Evolutionary conservation across 345 rosid species (phyloP).

Genomic region (Aquilaria yunnanensis): DNA sequence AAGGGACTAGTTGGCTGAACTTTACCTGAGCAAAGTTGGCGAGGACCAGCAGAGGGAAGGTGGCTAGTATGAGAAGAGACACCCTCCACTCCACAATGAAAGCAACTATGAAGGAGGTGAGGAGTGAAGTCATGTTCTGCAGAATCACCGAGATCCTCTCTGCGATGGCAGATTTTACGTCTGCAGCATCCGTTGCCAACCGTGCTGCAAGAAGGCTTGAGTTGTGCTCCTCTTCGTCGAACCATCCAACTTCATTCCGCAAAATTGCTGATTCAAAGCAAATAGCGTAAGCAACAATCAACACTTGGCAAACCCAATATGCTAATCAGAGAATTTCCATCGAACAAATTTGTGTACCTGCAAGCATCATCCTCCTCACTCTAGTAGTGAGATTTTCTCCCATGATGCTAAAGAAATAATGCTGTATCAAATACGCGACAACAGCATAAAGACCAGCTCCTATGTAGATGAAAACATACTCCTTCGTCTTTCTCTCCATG

Average conservation of each 20-base stretch:
- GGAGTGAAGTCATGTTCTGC: conserved; percentile 98
- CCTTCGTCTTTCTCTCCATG: conserved; percentile 97
- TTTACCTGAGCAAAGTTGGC: conserved; percentile 99
- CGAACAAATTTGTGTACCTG: conserved; percentile 40
- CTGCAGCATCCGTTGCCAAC: conserved; percentile 90
- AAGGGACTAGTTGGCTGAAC: background rate
- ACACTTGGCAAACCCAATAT: background rate
- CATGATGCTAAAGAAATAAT: conserved; percentile 99
- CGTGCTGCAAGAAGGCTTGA: conserved; percentile 88
- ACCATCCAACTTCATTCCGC: conserved; percentile 99
- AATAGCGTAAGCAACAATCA: conserved; percentile 8
- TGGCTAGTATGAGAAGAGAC: conserved; percentile 87
- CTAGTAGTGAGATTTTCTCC: conserved; percentile 99
- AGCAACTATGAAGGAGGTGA: conserved; percentile 95
- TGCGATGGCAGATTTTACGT: conserved; percentile 92
- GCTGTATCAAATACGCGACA: conserved; percentile 93
- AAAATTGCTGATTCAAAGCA: conserved; percentile 54
- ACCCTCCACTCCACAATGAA: conserved; percentile 99
- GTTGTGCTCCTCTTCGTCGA: conserved; percentile 97
- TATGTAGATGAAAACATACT: conserved; percentile 92
- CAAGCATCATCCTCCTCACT: conserved; percentile 99
- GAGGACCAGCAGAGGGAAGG: conserved; percentile 95
- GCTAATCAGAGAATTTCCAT: too few species aligned
- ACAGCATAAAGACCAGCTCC: conserved; percentile 97
- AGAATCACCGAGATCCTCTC: conserved; percentile 97